These are phyloP conservation scores for Pichia sp. DNA, from an alignment of 1,139 yeast genomes.

Conservation along the genomic window DNA sequence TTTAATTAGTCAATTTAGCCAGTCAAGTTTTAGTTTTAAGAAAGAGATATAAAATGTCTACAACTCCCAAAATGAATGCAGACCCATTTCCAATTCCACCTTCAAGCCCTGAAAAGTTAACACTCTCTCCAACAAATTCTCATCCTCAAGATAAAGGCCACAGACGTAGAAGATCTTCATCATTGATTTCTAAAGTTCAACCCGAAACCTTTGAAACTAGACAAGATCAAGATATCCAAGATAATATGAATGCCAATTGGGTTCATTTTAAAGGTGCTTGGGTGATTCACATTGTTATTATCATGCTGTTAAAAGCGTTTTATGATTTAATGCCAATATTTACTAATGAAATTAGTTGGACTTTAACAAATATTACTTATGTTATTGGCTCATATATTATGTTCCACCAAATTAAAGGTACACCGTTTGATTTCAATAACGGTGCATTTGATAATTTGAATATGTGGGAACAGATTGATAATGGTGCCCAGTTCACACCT, in stretches of 20 bases:
- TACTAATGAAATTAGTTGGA: conserved; percentile 86
- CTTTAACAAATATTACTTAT: conserved; percentile 83
- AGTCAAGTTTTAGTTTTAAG: not conserved
- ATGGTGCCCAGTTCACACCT: conserved; percentile 96
- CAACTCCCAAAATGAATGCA: conserved; percentile 14
- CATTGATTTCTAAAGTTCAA: conserved; percentile 79
- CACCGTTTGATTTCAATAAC: conserved; percentile 92
- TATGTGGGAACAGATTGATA: conserved; percentile 98
- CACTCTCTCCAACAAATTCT: conserved; percentile 15
- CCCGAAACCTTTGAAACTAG: conserved; percentile 90
- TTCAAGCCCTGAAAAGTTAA: conserved; percentile 28
- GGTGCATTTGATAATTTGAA: conserved; percentile 95
- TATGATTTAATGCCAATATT: conserved; percentile 74
- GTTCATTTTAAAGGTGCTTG: conserved; percentile 94
- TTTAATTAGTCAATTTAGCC: not conserved
- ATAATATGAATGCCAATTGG: conserved; percentile 93
- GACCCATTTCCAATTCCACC: conserved; percentile 25
- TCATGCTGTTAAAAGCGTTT: conserved; percentile 62
- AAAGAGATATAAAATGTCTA: conserved; percentile 7
- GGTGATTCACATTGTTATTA: conserved; percentile 83
- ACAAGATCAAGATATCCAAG: conserved; percentile 83
- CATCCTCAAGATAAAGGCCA: conserved; percentile 26
- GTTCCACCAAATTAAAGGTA: conserved; percentile 96
- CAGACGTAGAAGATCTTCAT: conserved; percentile 53
- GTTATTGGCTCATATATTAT: conserved; percentile 88